phyloP scores from a whole-genome alignment of 2,329 filamentous ascomycete species.

The Colletotrichum trifolii region DNA sequence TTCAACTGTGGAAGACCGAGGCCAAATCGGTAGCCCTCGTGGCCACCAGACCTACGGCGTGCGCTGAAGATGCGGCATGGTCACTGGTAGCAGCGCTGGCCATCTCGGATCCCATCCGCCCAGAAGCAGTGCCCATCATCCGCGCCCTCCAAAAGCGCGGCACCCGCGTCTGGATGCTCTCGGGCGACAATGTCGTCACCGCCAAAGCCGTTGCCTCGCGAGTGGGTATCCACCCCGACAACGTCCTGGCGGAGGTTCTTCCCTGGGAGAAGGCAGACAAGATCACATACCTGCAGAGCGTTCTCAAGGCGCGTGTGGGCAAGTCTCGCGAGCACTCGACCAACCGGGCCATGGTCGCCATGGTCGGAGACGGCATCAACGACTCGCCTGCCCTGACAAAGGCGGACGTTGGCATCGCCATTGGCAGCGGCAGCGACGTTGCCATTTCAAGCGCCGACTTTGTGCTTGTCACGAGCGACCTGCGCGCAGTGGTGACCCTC shows the following conservation, averaged over 20 bases:
- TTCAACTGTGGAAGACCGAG: conserved; percentile 69
- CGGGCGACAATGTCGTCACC: conserved; percentile 89
- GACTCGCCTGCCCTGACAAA: conserved; percentile 84
- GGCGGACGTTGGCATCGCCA: conserved; percentile 86
- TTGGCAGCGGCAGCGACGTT: conserved; percentile 85
- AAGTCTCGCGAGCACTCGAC: conserved; percentile 40
- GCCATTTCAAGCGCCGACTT: conserved; percentile 85
- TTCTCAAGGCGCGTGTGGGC: conserved; percentile 51
- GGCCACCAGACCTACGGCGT: conserved; percentile 52
- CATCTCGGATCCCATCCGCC: conserved; percentile 83
- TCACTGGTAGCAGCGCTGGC: conserved; percentile 74
- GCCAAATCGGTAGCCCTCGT: conserved; percentile 74
- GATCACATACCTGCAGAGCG: conserved; percentile 71
- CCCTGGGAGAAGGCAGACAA: conserved; percentile 84
- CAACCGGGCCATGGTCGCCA: conserved; percentile 72
- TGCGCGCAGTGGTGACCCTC: conserved; percentile 77
- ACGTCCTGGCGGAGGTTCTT: conserved; percentile 88
- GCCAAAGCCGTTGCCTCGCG: conserved; percentile 80
- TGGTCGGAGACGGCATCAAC: conserved; percentile 92
- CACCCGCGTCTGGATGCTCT: conserved; percentile 89
- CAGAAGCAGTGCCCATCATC: conserved; percentile 75
- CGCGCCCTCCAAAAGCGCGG: conserved; percentile 71
- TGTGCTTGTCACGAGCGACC: conserved; percentile 79
- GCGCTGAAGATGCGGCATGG: conserved; percentile 47
- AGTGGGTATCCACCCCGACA: conserved; percentile 77